These are phyloP conservation scores for Aspergillus nanangensis DNA, from an alignment of 495 filamentous ascomycete genomes.

Conservation along the genomic window DNA sequence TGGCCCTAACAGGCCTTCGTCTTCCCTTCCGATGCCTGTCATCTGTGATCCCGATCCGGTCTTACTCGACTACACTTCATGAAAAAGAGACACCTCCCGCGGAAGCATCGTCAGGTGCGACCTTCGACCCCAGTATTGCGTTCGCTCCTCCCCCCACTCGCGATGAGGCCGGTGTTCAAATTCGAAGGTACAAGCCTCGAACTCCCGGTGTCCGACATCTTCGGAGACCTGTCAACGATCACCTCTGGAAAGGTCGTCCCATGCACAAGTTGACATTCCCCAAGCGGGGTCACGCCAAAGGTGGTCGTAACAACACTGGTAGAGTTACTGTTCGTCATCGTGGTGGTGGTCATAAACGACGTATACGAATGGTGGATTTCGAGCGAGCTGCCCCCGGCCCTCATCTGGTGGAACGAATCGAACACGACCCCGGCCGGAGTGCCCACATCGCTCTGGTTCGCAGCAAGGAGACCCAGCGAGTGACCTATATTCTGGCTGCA, in stretches of 20 bases:
- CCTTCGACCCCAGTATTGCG: constrained; percentile 34
- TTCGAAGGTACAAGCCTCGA: constrained; percentile 89
- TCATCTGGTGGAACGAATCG: constrained; percentile 87
- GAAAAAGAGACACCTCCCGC: constrained; percentile 28
- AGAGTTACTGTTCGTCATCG: constrained; percentile 82
- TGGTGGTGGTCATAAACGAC: constrained; percentile 84
- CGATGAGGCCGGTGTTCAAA: constrained; percentile 27
- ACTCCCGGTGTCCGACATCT: constrained; percentile 94
- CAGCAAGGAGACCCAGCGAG: constrained; percentile 51
- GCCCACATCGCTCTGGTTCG: constrained; percentile 85
- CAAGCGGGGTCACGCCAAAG: constrained; percentile 86
- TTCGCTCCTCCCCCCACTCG: constrained; percentile 44
- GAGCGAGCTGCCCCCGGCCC: constrained; percentile 67
- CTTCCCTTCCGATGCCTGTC: constrained; percentile 44
- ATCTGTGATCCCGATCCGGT: constrained; percentile 36
- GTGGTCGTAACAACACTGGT: constrained; percentile 86
- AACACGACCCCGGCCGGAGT: constrained; percentile 89
- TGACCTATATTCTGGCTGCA: constrained; percentile 85
- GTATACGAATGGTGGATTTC: constrained; percentile 90
- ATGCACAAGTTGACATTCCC: constrained; percentile 77
- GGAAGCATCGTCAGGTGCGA: constrained; percentile 22
- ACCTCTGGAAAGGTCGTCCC: constrained; percentile 90
- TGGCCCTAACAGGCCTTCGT: constrained; percentile 48
- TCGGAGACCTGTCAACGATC: constrained; percentile 87
- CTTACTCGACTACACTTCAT: constrained; percentile 52